Evolutionary conservation across 768 basidiomycete genomes (phyloP).

Genomic region (Rhizopogon salebrosus): DNA sequence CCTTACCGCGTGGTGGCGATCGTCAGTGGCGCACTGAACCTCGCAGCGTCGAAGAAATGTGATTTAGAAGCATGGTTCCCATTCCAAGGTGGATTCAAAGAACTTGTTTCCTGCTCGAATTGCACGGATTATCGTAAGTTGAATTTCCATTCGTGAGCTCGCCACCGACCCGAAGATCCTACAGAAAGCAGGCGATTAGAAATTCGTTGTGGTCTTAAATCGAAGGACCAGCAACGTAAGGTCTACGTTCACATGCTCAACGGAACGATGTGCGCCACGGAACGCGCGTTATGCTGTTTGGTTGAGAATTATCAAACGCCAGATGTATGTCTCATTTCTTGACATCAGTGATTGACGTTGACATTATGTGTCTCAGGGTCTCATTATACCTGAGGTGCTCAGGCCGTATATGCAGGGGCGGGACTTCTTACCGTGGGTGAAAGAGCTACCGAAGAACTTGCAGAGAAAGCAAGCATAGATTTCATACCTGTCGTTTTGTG

Average conservation of each 20-base stretch:
- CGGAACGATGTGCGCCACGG: slow-evolving; percentile 94
- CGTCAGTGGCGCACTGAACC: slow-evolving; percentile 93
- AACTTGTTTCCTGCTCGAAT: slow-evolving; percentile 95
- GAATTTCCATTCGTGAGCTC: not conserved
- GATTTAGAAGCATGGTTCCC: slow-evolving; percentile 99
- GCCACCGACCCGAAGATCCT: not conserved
- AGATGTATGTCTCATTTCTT: slow-evolving; percentile 52
- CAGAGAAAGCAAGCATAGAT: slow-evolving; percentile 63
- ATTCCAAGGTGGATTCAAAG: slow-evolving; percentile 94
- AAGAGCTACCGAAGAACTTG: slow-evolving; percentile 71
- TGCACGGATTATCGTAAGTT: slow-evolving; percentile 97
- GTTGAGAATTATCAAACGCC: slow-evolving; percentile 99
- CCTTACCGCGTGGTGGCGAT: slow-evolving; percentile 93
- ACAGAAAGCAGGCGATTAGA: slow-evolving; percentile 91
- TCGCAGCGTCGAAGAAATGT: slow-evolving; percentile 95
- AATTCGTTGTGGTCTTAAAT: slow-evolving; percentile 88
- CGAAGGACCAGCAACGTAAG: slow-evolving; percentile 85
- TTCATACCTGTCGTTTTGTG: not conserved
- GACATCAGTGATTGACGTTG: not conserved
- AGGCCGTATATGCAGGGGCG: slow-evolving; percentile 96
- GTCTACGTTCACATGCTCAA: slow-evolving; percentile 99
- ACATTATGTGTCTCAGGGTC: slow-evolving; percentile 50
- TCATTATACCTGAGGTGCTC: slow-evolving; percentile 84
- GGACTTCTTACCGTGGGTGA: slow-evolving; percentile 81
- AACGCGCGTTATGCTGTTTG: slow-evolving; percentile 92